Evolutionary conservation across 164 flowering plant species (phyloP).

Genomic region (Saururus chinensis): DNA sequence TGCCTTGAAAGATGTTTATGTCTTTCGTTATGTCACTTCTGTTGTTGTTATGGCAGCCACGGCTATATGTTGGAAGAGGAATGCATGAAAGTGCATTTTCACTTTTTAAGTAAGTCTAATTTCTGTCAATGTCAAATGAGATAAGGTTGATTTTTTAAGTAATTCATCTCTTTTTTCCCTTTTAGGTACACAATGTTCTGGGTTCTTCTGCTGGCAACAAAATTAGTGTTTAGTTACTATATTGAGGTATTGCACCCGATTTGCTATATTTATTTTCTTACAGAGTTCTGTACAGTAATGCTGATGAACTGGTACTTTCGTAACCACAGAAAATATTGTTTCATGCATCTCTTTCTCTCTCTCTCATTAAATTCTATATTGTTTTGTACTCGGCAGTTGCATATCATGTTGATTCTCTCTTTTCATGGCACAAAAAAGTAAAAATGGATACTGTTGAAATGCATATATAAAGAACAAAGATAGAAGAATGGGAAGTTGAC

Average conservation of each 20-base stretch:
- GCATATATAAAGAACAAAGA: too few species aligned
- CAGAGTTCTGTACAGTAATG: background rate
- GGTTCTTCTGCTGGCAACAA: slow-evolving; percentile 79
- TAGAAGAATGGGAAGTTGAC: too few species aligned
- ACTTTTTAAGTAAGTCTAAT: slow-evolving; percentile 68
- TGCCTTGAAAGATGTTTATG: background rate
- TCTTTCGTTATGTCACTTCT: background rate
- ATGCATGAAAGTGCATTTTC: slow-evolving; percentile 95
- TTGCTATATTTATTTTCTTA: background rate
- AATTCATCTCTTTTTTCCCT: background rate
- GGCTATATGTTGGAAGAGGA: slow-evolving; percentile 95
- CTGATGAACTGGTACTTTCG: background rate
- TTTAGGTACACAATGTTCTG: slow-evolving; percentile 87
- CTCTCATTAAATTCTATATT: too few species aligned
- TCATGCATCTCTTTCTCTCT: too few species aligned
- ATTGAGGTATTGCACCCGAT: slow-evolving; percentile 48
- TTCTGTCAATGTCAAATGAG: background rate
- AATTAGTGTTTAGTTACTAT: slow-evolving; percentile 85
- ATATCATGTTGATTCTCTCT: too few species aligned
- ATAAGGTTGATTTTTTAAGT: background rate
- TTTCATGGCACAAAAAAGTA: too few species aligned
- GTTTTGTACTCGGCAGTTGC: too few species aligned
- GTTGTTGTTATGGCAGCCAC: slow-evolving; percentile 52
- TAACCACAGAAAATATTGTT: background rate
- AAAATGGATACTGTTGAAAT: too few species aligned